Evolutionary conservation across 2,329 filamentous ascomycete species (phyloP).

Genomic region (Alternaria viburni): DNA sequence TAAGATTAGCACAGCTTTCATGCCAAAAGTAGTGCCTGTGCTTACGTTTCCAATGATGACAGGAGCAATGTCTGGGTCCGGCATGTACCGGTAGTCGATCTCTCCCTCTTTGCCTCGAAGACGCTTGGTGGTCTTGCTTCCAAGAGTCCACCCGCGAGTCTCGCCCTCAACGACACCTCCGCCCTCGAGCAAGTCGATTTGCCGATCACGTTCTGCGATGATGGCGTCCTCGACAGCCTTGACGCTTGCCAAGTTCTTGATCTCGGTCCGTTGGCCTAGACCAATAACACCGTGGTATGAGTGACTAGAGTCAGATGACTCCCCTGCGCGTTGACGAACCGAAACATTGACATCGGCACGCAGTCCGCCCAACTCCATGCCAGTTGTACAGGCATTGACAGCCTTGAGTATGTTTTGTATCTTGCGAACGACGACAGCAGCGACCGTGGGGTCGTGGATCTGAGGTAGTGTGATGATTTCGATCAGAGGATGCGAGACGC

Average conservation of each 20-base stretch:
- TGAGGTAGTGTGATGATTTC: constrained; percentile 94
- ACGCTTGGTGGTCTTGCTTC: constrained; percentile 78
- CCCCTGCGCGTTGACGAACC: constrained; percentile 63
- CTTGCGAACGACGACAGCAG: constrained; percentile 87
- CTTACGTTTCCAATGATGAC: constrained; percentile 69
- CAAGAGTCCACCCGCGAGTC: constrained; percentile 90
- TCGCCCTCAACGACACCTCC: constrained; percentile 81
- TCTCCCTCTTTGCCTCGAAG: constrained; percentile 94
- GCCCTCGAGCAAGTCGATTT: constrained; percentile 78
- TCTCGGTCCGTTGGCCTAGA: constrained; percentile 89
- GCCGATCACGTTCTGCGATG: constrained; percentile 85
- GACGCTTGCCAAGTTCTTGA: constrained; percentile 95
- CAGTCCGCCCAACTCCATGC: constrained; percentile 92
- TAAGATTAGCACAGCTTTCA: constrained; percentile 8
- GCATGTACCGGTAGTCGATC: constrained; percentile 98
- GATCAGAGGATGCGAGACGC: constrained; percentile 86
- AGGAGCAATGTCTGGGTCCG: constrained; percentile 87
- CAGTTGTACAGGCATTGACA: constrained; percentile 84
- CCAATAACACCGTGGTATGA: constrained; percentile 65
- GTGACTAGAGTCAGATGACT: constrained; percentile 38
- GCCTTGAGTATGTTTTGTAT: constrained; percentile 80
- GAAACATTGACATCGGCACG: constrained; percentile 97
- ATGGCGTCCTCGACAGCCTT: constrained; percentile 96
- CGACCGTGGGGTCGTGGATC: constrained; percentile 84
- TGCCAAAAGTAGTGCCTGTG: not conserved